A percentile compares a stretch with the other conserved stretches of the same genome.
These are phyloP conservation scores for Cyathus striatus DNA, from an alignment of 768 basidiomycete species.

Conservation along the genomic window DNA sequence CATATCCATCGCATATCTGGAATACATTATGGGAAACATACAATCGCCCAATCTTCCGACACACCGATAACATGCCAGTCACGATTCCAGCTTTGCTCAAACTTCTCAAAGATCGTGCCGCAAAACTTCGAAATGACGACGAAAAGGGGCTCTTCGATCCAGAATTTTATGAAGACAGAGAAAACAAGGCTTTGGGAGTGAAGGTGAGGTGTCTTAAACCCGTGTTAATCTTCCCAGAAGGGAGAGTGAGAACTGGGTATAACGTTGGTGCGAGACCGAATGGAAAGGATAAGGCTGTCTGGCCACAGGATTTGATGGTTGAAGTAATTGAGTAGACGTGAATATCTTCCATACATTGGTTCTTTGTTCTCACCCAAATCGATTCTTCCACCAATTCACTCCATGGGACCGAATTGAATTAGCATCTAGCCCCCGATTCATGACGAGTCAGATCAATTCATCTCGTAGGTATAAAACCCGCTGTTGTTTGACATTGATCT, in stretches of 20 bases:
- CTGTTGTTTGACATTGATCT: too few relatives aligned
- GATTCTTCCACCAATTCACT: too few relatives aligned
- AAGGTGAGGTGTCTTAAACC: conserved; percentile 13
- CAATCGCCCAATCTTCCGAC: conserved; percentile 9
- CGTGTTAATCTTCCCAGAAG: conserved; percentile 12
- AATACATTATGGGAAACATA: conserved; percentile 11
- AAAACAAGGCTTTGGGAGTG: conserved; percentile 12
- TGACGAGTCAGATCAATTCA: too few relatives aligned
- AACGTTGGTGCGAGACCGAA: conserved; percentile 16
- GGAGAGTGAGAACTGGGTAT: conserved; percentile 8
- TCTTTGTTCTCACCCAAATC: too few relatives aligned
- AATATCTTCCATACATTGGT: too few relatives aligned
- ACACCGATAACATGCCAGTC: conserved; percentile 14
- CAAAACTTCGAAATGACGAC: too few relatives aligned
- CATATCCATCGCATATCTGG: conserved; percentile 16
- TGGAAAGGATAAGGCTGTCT: conserved; percentile 13
- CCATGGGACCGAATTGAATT: too few relatives aligned
- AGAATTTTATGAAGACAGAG: conserved; percentile 13
- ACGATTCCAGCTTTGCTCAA: conserved; percentile 7
- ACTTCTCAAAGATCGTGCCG: conserved; percentile 9
- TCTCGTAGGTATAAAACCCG: too few relatives aligned
- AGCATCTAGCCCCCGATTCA: too few relatives aligned
- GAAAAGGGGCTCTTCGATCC: conserved; percentile 5
- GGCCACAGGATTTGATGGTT: conserved; percentile 14
- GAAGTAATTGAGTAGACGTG: too few relatives aligned